Evolutionary conservation across 2,329 filamentous ascomycete species (phyloP).

Genomic region (Metarhizium brunneum): DNA sequence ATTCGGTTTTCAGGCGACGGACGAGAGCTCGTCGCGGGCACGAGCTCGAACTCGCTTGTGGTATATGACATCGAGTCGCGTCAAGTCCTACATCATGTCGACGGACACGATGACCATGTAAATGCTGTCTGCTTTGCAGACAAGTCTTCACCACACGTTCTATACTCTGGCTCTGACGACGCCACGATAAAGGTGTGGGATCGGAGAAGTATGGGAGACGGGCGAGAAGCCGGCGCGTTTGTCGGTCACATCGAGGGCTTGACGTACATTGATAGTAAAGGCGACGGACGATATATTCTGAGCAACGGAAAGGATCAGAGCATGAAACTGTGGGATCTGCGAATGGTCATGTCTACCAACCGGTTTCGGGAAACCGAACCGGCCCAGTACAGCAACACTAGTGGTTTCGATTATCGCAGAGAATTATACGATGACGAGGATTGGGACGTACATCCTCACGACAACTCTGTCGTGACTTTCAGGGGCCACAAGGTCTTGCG

Average conservation of each 20-base stretch:
- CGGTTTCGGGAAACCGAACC: slow-evolving; percentile 49
- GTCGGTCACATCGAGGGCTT: slow-evolving; percentile 58
- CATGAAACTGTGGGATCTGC: slow-evolving; percentile 93
- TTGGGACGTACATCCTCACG: slow-evolving; percentile 58
- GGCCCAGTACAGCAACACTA: slow-evolving; percentile 40
- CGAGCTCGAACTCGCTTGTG: slow-evolving; percentile 67
- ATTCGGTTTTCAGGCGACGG: slow-evolving; percentile 90
- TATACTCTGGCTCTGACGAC: slow-evolving; percentile 95
- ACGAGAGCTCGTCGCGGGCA: slow-evolving; percentile 82
- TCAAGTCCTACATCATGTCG: slow-evolving; percentile 62
- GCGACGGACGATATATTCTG: slow-evolving; percentile 71
- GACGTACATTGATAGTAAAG: slow-evolving; percentile 62
- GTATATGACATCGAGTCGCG: slow-evolving; percentile 88
- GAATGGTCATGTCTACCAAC: slow-evolving; percentile 74
- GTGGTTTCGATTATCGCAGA: slow-evolving; percentile 67
- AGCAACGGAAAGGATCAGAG: slow-evolving; percentile 94
- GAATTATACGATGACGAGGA: slow-evolving; percentile 54
- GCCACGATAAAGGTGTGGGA: slow-evolving; percentile 96
- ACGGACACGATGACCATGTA: slow-evolving; percentile 78
- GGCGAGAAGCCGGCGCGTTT: slow-evolving; percentile 58
- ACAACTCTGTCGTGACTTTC: slow-evolving; percentile 91
- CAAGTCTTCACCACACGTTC: slow-evolving; percentile 76
- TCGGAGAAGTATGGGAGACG: slow-evolving; percentile 80
- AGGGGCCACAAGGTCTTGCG: slow-evolving; percentile 80
- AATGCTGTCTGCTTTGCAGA: slow-evolving; percentile 97